Base-by-base conservation (phyloP, 192 early-diverging fungal genomes). In the Backusella tarrabulga region DNA sequence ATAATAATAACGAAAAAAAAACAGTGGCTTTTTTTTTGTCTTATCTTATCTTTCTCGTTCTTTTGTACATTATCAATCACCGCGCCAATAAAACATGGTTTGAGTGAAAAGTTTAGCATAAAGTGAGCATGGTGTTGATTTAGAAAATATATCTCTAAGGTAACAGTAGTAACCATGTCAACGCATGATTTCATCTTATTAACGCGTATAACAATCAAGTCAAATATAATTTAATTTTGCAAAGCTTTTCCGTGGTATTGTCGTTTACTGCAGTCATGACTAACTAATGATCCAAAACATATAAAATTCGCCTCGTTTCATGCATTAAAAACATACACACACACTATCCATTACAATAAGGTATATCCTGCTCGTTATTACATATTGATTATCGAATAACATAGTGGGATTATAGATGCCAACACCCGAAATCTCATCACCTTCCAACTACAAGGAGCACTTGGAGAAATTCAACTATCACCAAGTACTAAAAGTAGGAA, bases 401-500 rank as follows among this genome's bases (percentile, higher is more conserved):
- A 3, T 29, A 29, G 3, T 11, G 11, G 0, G 12, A 3, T 26
- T 14, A 63, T 29, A 63, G 23, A 72, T 72, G 71, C 26, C 21
- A 23, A 72, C 6, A 7, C 42, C 71, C 29, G 29, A 41, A 6
- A 32, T 72, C 26, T 72, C 71, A 50, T 72, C 71, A 19, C 71
- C 42, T 32, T 29, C 71, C 12, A 72, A 72, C 29, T 50, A 72
- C 1, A 26, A 44, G 11, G 5, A 36, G 5, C 35, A 42, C 5
- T 5, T 50, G 29, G 41, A 34, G 12, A 72, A 72, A 17, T 72
- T 32, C 41, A 41, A 41, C 4, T 72, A 72, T 14, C 21, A 72
- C 19, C 71, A 72, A 50, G 71, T 50, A 50, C 19, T 72, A 12
- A n/a, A 72, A 46, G 71, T 72, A 32, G 71, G 71, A 46, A 72